Evolutionary conservation across 768 basidiomycete species (phyloP).

Genomic region (Tylopilus plumbeoviolaceoides): DNA sequence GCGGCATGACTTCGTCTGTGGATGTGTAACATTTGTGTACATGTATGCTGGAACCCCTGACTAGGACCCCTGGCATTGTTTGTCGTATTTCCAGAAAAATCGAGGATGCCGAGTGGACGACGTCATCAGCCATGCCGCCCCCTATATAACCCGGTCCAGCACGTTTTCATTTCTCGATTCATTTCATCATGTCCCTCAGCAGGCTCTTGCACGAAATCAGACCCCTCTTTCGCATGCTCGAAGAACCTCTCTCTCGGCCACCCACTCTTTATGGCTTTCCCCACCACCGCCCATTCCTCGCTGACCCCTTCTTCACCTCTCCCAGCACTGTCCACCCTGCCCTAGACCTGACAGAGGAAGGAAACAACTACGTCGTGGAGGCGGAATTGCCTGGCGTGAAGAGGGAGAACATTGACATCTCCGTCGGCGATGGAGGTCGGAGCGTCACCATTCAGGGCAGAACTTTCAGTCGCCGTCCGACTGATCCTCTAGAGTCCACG

Average conservation of each 20-base stretch:
- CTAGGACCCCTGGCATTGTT: conserved; percentile 15
- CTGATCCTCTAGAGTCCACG: conserved; percentile 20
- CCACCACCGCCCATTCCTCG: conserved; percentile 38
- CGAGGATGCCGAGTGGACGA: conserved; percentile 10
- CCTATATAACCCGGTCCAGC: neutral
- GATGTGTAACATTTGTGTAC: neutral
- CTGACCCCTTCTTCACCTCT: conserved; percentile 47
- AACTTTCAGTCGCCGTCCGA: conserved; percentile 29
- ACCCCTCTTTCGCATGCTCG: conserved; percentile 72
- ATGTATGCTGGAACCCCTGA: no score
- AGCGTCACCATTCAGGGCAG: conserved; percentile 73
- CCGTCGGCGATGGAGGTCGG: conserved; percentile 64
- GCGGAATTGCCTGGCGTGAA: conserved; percentile 77
- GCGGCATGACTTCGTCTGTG: neutral
- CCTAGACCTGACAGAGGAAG: conserved; percentile 65
- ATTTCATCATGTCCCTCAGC: conserved; percentile 54
- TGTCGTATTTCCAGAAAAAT: conserved; percentile 17
- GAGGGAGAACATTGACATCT: conserved; percentile 70
- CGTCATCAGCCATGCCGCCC: conserved; percentile 5
- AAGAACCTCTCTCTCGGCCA: conserved; percentile 56
- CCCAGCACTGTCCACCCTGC: conserved; percentile 44
- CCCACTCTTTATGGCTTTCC: conserved; percentile 24
- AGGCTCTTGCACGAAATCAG: conserved; percentile 69
- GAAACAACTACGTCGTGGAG: conserved; percentile 61
- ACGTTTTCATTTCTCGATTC: neutral